Base-by-base conservation (phyloP, 257 asterid genomes). In the Gentiana dahurica region DNA sequence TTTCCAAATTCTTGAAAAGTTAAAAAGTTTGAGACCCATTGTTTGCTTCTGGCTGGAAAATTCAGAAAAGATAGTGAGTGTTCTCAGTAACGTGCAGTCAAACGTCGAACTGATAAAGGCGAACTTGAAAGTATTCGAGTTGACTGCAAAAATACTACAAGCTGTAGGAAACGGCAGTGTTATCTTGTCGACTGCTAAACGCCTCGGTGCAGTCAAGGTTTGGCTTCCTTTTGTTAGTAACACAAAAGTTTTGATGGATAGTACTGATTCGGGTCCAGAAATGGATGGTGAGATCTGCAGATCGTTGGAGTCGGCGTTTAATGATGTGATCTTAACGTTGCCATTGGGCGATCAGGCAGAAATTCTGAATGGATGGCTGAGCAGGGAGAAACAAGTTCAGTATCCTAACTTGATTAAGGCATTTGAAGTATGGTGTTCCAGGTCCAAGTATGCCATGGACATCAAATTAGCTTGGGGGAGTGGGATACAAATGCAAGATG, bases 401-500 rank as follows among this genome's bases (percentile, higher is more conserved):
- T 90, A 86, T 72, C 97, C 96, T 10, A 94, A 90, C 57, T 71
- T 90, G 53, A 86, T 95, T 0, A 94, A 87, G 79, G 96, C 92
- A 8, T 82, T 91, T 68, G 96, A 91, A 69, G 82, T 73, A 7
- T 91, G 96, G 98, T 91, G 98, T 68, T 82, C 77, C 59, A 64
- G 95, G 73, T 87, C 98, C 57, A 87, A 87, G 77, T 69, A 36
- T 36, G 71, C 71, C 56, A 71, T 13, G 80, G 64, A 37, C 84
- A 71, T 8, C 66, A 53, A 8, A 70, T 65, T 54, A 64, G 58
- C 61, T 49, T 65, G 15, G 55, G 24, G 24, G 24, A 15, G 24
- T 15, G 24, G 24, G 24, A 15, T 15, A 15, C 24, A 15, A 24
- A 24, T 0, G 24, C 24, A 24, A 24, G 24, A 24, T 24, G 24